Base-by-base conservation (phyloP, 2,329 filamentous ascomycete species). In the Salinomyces thailandicus region DNA sequence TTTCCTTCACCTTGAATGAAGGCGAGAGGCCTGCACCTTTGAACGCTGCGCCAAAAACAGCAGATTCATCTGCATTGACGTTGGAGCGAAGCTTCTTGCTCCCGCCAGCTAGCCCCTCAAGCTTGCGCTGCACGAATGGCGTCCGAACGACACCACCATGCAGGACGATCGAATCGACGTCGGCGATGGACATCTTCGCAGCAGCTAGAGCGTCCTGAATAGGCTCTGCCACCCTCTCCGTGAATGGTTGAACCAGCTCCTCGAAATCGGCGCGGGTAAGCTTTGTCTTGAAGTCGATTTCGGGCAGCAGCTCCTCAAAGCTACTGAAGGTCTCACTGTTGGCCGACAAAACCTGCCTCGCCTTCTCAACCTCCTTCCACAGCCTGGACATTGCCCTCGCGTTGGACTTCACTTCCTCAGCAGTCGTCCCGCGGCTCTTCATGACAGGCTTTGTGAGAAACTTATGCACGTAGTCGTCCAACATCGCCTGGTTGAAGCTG, bases 1-100 rank as follows among this genome's bases (percentile, higher is more conserved):
- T 98, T 56, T 96, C 91, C 71, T 96, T 98, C 57, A 98, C 91
- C 43, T 86, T 81, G 77, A 98, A 98, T 58, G 83, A 89, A 27
- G 89, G 86, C 63, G 85, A 95, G 40, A 98, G 72, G 50, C 85
- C 78, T 35, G 91, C 91, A 34, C 85, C 91, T 56, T 87, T 85
- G 71, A 98, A 96, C 18, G 82, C 87, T 37, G 91, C 89, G 51
- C 91, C 91, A 60, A 96, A 93, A 7, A 93, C 91, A 34, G 91
- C 91, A 16, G 91, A 82, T 63, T 98, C 91, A 53, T 98, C 91
- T 8, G 89, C 83, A 64, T 98, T 98, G 56, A 98, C 91, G 52
- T 93, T 98, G 54, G 80, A 82, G 46, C 86, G 81, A 41, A 98
- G 71, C 68, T 93, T 95, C 35, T 81, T 77, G 5, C 77, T 62